These are phyloP conservation scores for Solanum peruvianum DNA, from an alignment of 257 asterid genomes.

Conservation along the genomic window DNA sequence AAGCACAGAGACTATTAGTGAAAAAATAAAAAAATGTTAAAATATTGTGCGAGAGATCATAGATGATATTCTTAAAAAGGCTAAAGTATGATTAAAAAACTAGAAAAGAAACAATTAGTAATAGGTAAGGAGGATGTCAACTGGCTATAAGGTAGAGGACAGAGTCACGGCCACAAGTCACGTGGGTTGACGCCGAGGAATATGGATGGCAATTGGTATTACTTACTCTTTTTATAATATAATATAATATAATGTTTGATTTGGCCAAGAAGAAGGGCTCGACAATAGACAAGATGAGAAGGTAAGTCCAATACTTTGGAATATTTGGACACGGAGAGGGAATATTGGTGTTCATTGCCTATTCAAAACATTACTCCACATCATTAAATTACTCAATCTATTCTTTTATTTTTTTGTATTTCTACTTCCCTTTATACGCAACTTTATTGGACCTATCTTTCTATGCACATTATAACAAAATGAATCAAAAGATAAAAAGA, in stretches of 20 bases:
- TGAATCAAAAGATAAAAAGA: background rate
- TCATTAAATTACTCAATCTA: background rate
- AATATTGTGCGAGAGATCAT: background rate
- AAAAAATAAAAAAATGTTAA: background rate
- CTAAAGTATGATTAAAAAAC: background rate
- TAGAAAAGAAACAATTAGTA: background rate
- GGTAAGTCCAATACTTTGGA: conserved; percentile 21
- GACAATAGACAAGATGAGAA: conserved; percentile 3
- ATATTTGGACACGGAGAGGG: conserved; percentile 74
- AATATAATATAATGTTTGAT: background rate
- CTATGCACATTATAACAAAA: background rate
- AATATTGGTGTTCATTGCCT: conserved; percentile 37
- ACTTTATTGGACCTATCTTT: background rate
- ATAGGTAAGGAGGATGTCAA: background rate
- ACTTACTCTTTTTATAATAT: background rate
- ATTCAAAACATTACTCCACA: background rate
- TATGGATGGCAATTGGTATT: conserved; percentile 9
- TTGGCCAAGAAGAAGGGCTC: conserved; percentile 15
- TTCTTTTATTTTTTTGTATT: background rate
- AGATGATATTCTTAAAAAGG: background rate
- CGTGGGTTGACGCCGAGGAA: conserved; percentile 70
- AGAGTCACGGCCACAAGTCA: conserved; percentile 37
- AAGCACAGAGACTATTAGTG: accelerated
- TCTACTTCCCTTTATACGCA: background rate
- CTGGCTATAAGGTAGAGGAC: background rate